Evolutionary conservation across 164 flowering plant genomes (phyloP).

Genomic region (Vitis labrusca): DNA sequence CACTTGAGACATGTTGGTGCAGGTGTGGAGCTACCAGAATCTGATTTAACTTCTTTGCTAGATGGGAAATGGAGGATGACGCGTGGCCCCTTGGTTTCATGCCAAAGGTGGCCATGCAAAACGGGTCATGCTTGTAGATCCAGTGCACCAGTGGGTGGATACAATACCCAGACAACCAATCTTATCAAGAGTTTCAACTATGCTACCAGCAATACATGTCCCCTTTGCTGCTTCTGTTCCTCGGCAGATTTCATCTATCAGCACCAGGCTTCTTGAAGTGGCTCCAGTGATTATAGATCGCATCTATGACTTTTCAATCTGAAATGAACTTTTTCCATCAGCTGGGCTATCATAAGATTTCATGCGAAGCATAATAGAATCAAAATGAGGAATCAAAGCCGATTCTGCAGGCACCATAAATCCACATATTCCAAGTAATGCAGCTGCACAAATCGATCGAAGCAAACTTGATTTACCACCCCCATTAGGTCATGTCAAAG

Average conservation of each 20-base stretch:
- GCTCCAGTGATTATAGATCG: conserved; percentile 64
- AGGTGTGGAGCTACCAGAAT: too few species aligned
- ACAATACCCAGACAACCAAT: conserved; percentile 89
- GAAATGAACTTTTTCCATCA: conserved; percentile 95
- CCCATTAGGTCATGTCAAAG: conserved; percentile 97
- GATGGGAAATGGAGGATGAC: too few species aligned
- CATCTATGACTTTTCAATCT: conserved; percentile 97
- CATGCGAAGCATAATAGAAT: conserved; percentile 94
- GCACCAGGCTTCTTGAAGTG: conserved; percentile 86
- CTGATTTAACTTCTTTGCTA: too few species aligned
- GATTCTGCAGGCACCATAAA: conserved; percentile 94
- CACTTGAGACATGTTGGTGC: too few species aligned
- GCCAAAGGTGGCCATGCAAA: too few species aligned
- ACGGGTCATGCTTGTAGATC: too few species aligned
- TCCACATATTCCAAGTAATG: conserved; percentile 94
- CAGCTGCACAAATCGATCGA: conserved; percentile 90
- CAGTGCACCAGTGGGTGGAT: conserved; percentile 23
- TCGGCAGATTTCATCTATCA: conserved; percentile 94
- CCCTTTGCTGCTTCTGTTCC: conserved; percentile 98
- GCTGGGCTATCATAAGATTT: conserved; percentile 98
- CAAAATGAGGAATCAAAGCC: conserved; percentile 90
- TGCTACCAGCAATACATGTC: conserved; percentile 94
- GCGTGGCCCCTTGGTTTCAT: too few species aligned
- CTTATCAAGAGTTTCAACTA: conserved; percentile 74
- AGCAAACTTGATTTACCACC: conserved; percentile 99